Conservation (phyloP, 306 rosid genomes). For the Psophocarpus tetragonolobus region DNA sequence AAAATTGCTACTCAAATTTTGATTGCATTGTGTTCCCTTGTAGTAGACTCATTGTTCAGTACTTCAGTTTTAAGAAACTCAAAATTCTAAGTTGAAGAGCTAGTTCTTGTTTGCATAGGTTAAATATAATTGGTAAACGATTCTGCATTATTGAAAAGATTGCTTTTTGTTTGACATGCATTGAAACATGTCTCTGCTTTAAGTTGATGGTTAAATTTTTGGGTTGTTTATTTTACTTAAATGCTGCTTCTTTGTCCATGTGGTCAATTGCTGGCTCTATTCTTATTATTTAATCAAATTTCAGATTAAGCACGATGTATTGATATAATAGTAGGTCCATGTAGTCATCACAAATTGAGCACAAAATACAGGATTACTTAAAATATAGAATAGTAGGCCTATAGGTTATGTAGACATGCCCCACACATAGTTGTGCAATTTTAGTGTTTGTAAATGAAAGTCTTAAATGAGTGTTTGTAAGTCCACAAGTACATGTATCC, state of each 20-base stretch:
- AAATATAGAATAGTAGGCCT: background rate
- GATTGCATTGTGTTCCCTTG: background rate
- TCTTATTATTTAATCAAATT: background rate
- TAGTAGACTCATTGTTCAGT: background rate
- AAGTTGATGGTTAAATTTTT: conserved; percentile 3
- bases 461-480: background rate
- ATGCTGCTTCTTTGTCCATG: background rate
- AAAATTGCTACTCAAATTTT: background rate
- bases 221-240: background rate
- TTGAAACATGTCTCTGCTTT: background rate
- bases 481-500: background rate
- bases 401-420: background rate
- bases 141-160: conserved; percentile 6
- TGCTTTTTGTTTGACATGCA: background rate
- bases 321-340: background rate
- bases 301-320: background rate
- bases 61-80: background rate
- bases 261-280: background rate
- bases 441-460: background rate
- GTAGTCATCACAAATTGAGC: background rate
- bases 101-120: background rate
- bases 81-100: background rate
- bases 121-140: background rate
- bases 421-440: background rate
- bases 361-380: background rate